phyloP scores from a whole-genome alignment of 768 basidiomycete species.

The Boletus tylopilopsis region DNA sequence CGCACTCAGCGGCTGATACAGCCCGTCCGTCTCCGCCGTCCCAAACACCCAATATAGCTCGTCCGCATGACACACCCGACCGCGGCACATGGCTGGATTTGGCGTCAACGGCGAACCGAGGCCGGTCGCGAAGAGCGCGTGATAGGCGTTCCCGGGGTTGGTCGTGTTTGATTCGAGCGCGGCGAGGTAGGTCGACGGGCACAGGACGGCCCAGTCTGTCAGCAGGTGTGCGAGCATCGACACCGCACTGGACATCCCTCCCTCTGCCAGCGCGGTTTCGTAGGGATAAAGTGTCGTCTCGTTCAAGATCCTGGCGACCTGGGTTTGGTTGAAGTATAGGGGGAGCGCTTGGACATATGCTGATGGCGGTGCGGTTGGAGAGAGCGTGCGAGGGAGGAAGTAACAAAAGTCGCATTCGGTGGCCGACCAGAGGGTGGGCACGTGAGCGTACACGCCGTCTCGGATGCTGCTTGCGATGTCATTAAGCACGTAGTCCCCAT shows the following conservation, averaged over 20 bases:
- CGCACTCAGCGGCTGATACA: constrained; percentile 13
- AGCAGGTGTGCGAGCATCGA: constrained; percentile 8
- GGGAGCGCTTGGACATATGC: constrained; percentile 3
- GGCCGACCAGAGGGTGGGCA: constrained; percentile 17
- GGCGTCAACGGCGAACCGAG: constrained; percentile 12
- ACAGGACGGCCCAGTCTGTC: constrained; percentile 12
- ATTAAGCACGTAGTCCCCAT: constrained; percentile 16
- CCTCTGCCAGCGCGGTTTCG: constrained; percentile 1
- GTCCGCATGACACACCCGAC: constrained; percentile 18
- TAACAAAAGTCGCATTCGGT: constrained; percentile 17
- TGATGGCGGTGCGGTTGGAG: constrained; percentile 11
- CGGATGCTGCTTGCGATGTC: constrained; percentile 13
- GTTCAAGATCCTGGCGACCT: constrained; percentile 8
- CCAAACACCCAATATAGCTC: constrained; percentile 20
- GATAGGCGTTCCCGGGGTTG: constrained; percentile 12
- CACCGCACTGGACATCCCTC: constrained; percentile 14
- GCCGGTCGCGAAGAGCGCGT: constrained; percentile 8
- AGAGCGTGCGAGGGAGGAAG: constrained; percentile 16
- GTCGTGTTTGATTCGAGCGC: constrained; percentile 17
- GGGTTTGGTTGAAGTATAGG: constrained; percentile 4
- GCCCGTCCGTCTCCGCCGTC: constrained; percentile 15
- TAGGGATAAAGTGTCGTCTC: constrained; percentile 16
- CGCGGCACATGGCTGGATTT: constrained; percentile 8
- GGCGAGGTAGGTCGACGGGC: constrained; percentile 13
- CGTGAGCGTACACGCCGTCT: constrained; percentile 10